Base-by-base conservation (phyloP, 108 stramenopile genomes). In the Stephanodiscus minutulus region DNA sequence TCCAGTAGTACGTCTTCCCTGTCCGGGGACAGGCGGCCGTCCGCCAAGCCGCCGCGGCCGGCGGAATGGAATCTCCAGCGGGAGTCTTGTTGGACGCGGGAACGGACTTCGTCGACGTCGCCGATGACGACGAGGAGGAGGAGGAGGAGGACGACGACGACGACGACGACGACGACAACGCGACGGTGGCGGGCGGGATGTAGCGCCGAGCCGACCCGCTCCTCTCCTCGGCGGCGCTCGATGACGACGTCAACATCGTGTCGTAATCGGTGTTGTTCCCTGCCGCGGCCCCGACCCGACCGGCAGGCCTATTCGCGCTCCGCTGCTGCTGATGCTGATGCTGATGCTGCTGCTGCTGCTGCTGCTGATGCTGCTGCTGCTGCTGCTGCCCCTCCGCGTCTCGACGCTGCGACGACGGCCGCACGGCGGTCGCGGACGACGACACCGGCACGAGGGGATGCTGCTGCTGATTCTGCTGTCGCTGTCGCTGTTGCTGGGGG, bases 1-100 rank as follows among this genome's bases (percentile, higher is more conserved):
- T 89, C 77, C 96, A 99, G 74, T 95, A 99, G 88, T 97, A 99
- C 1, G 91, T 87, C 60, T 88, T 77, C 48, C 85, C 81, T 2
- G 91, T 82, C 24, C 68, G 74, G 20, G 96, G 93, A 68, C 92
- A 92, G 31, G 80, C 55, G 17, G 95, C 95, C 11, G 74, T 74
- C 36, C 83, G 85, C 95, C 95, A 96, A 3, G 49, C 66, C 36
- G 36, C 21, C 35, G 37, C 31, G 18, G 35, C 18, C 58, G 17
- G 68, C 8, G 24, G 56, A 18, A 58, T 53, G 44, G 24, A 39
- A 39, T 39, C 39, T n/a, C 18, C 21, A 39, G 7, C 47, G 11
- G n/a, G n/a, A n/a, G n/a, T n/a, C n/a, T n/a, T n/a, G n/a, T n/a
- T n/a, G n/a, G n/a, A n/a, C n/a, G n/a, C n/a, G n/a, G n/a, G n/a